Conservation (phyloP, 441 rosid species). For the Capsella rubella region DNA sequence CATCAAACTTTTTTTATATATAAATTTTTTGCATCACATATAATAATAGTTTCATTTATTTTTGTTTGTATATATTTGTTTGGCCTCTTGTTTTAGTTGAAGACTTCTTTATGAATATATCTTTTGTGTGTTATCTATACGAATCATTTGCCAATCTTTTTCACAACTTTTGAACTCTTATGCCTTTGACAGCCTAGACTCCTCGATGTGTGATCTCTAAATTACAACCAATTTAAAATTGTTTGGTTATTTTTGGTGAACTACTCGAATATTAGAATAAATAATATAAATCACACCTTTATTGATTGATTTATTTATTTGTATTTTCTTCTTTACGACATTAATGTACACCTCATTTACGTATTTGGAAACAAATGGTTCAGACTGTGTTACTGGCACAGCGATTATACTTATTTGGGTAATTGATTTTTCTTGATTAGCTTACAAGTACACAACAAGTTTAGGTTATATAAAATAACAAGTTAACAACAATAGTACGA, state of each 20-base stretch:
- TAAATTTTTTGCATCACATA: not conserved
- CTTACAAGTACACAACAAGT: slow-evolving; percentile 3
- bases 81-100: slow-evolving; percentile 9
- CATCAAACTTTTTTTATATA: not conserved
- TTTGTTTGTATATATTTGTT: slow-evolving; percentile 26
- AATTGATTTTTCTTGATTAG: slow-evolving; percentile 18
- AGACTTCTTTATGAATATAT: not conserved
- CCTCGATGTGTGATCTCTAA: slow-evolving; percentile 35
- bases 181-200: slow-evolving; percentile 40
- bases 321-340: slow-evolving; percentile 7
- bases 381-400: not conserved
- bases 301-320: no score
- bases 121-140: slow-evolving; percentile 22
- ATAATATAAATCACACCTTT: not conserved
- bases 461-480: slow-evolving; percentile 4
- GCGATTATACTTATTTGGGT: slow-evolving; percentile 18
- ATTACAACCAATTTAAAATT: not conserved
- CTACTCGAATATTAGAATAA: slow-evolving; percentile 17
- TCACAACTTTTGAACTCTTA: slow-evolving; percentile 36
- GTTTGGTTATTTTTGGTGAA: slow-evolving; percentile 36
- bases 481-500: not conserved
- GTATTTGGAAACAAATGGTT: not conserved
- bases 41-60: slow-evolving; percentile 10
- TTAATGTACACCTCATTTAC: slow-evolving; percentile 10
- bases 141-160: slow-evolving; percentile 38